Conservation (phyloP, 768 basidiomycete species). For the Auriscalpium microsporum region DNA sequence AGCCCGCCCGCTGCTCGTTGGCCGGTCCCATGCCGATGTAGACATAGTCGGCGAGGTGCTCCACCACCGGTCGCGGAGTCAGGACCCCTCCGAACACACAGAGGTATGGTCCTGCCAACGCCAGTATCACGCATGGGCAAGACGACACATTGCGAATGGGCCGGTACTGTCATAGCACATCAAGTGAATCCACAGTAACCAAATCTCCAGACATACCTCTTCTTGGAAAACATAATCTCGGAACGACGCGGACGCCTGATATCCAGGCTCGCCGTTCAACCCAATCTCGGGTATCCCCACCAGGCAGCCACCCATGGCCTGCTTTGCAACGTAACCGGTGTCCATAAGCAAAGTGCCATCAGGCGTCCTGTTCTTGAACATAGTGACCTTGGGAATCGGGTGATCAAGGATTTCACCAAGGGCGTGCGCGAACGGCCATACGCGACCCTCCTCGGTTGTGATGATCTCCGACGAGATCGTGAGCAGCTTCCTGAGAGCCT, state of each 20-base stretch:
- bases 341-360: not conserved
- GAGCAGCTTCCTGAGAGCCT: not conserved
- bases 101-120: constrained; percentile 9
- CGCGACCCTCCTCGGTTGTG: not conserved
- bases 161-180: not conserved
- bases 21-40: not conserved
- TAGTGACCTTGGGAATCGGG: not conserved
- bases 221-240: not conserved
- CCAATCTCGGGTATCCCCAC: not conserved
- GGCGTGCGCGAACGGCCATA: not conserved
- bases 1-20: not conserved
- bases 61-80: constrained; percentile 3
- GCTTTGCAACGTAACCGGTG: not conserved
- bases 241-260: not conserved
- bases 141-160: constrained; percentile 2
- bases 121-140: constrained; percentile 12
- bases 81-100: constrained; percentile 9
- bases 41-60: constrained; percentile 10
- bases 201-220: not conserved
- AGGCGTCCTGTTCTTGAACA: not conserved
- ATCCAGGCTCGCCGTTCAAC: not conserved
- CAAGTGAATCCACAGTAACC: not conserved
- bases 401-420: not conserved
- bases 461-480: not conserved
- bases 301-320: not conserved